phyloP scores from a whole-genome alignment of 192 early-diverging fungal species.

The Funneliformis geosporum region DNA sequence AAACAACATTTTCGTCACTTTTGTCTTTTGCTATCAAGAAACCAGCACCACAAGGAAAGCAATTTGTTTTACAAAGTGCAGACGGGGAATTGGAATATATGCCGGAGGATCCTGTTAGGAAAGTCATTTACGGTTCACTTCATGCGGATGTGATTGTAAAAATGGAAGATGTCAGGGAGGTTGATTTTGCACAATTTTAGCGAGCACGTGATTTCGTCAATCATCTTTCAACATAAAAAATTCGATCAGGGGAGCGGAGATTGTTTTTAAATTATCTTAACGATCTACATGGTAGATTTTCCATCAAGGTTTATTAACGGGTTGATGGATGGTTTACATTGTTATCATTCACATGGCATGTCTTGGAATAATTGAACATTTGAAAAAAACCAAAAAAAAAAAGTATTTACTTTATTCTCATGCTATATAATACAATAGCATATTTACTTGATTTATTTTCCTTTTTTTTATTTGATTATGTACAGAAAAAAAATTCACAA shows the following conservation, averaged over 20 bases:
- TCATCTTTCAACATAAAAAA: not conserved
- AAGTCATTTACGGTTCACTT: constrained; percentile 17
- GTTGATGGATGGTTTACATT: not conserved
- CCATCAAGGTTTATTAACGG: not conserved
- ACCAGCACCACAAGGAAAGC: constrained; percentile 27
- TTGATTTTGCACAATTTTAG: constrained; percentile 33
- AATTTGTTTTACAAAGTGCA: constrained; percentile 30
- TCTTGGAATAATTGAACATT: not conserved
- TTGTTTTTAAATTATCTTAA: not conserved
- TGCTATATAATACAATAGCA: not conserved
- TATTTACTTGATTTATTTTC: not conserved
- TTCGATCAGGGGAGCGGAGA: not conserved
- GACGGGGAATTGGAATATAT: constrained; percentile 33
- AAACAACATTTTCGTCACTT: constrained; percentile 26
- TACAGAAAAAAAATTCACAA: not conserved
- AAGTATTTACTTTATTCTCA: not conserved
- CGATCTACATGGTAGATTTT: not conserved
- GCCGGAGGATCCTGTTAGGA: constrained; percentile 30
- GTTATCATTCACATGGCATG: not conserved
- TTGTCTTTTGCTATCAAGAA: constrained; percentile 25
- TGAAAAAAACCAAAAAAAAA: not conserved
- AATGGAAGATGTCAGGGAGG: constrained; percentile 28
- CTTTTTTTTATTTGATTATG: not conserved
- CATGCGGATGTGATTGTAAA: constrained; percentile 28
- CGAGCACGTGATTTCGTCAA: not conserved